Percentiles rank a stretch among this genome's conserved stretches.
Conservation (phyloP, 768 basidiomycete genomes). For the Tremella fuciformis region DNA sequence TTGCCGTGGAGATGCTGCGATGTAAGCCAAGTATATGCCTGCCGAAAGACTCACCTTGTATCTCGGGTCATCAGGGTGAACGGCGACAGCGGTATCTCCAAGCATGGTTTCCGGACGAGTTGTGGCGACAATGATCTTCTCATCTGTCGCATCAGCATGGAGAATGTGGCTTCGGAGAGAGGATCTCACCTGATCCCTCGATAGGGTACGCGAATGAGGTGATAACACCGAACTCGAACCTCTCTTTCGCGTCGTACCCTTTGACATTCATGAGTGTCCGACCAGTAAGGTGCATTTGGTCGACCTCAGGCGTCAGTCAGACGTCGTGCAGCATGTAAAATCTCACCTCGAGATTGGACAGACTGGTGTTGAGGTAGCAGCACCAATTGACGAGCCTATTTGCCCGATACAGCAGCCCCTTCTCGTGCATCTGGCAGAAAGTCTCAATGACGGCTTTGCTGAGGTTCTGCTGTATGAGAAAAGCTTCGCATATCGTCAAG, state of each 20-base stretch:
- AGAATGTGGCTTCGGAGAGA: no score
- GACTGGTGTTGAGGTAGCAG: constrained; percentile 86
- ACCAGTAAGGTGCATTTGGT: constrained; percentile 82
- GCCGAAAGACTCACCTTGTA: constrained; percentile 59
- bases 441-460: constrained; percentile 86
- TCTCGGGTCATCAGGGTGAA: constrained; percentile 86
- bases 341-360: constrained; percentile 91
- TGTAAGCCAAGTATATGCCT: no score
- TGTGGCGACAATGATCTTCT: constrained; percentile 87
- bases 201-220: constrained; percentile 94
- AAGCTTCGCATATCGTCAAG: background rate
- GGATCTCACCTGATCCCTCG: constrained; percentile 69
- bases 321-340: background rate
- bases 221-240: constrained; percentile 94
- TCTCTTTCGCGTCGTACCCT: constrained; percentile 91
- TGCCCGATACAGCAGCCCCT: constrained; percentile 87
- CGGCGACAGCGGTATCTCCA: constrained; percentile 94
- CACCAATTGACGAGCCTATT: constrained; percentile 99
- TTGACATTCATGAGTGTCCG: constrained; percentile 84
- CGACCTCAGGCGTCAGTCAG: constrained; percentile 60
- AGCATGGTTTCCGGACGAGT: constrained; percentile 99
- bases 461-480: constrained; percentile 56
- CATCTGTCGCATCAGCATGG: constrained; percentile 59
- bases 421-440: constrained; percentile 86
- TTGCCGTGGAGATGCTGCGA: constrained; percentile 80